Evolutionary conservation across 495 filamentous ascomycete species (phyloP).

Genomic region (Daldinia grandis): DNA sequence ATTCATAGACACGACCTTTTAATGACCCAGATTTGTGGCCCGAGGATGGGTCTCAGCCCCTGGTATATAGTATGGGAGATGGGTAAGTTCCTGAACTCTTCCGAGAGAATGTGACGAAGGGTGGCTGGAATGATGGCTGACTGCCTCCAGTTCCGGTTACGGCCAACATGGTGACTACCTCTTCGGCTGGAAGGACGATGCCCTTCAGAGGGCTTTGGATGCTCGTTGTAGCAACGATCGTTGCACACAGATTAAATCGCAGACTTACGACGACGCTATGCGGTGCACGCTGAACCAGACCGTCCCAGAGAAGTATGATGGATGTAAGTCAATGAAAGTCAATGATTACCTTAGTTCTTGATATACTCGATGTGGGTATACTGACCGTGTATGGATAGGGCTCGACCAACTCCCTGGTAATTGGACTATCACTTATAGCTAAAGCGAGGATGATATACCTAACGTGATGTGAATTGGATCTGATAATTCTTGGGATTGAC

Average conservation of each 20-base stretch:
- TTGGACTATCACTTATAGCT: slow-evolving; percentile 38
- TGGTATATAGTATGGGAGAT: slow-evolving; percentile 57
- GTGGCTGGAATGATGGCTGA: background rate
- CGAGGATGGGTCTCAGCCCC: slow-evolving; percentile 52
- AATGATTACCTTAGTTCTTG: background rate
- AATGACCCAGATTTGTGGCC: slow-evolving; percentile 52
- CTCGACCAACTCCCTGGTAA: slow-evolving; percentile 37
- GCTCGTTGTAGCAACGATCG: slow-evolving; percentile 47
- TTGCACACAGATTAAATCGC: slow-evolving; percentile 50
- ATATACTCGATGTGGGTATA: background rate
- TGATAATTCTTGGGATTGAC: background rate
- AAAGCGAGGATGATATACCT: background rate
- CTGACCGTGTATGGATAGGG: slow-evolving; percentile 24
- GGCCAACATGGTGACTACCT: slow-evolving; percentile 59
- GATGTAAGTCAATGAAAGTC: slow-evolving; percentile 50
- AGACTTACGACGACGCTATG: slow-evolving; percentile 50
- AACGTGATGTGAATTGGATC: background rate
- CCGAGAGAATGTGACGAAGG: background rate
- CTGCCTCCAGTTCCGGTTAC: slow-evolving; percentile 46
- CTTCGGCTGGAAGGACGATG: slow-evolving; percentile 57
- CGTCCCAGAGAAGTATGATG: slow-evolving; percentile 52
- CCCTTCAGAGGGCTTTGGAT: slow-evolving; percentile 56
- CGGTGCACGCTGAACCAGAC: slow-evolving; percentile 50
- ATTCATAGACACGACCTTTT: slow-evolving; percentile 34
- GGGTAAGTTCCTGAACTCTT: slow-evolving; percentile 42